Evolutionary conservation across 2,329 filamentous ascomycete species (phyloP), one percentile per base, ranked within the genome.

Genomic region (Stachybotrys echinatus): DNA sequence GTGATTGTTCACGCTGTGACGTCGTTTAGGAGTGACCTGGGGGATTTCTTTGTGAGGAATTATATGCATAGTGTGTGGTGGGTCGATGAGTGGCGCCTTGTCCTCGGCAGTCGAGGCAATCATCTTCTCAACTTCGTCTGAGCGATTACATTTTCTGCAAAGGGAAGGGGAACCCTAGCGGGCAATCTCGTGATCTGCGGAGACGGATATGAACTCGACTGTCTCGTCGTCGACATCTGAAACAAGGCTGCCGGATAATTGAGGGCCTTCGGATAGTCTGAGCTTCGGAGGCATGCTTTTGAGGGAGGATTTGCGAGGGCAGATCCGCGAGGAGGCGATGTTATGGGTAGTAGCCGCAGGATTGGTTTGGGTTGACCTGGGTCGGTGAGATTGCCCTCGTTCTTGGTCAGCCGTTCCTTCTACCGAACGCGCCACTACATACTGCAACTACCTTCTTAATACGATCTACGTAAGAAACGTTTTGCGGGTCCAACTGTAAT

Each of bases 371-470:
- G 67, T 59, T n/a, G n/a, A n/a, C n/a, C n/a, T 14, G 69, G 59
- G 14, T 69, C 63, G 34, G 77, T 67, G 49, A 77, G 72, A 60
- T 77, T 74, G 58, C 78, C 75, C 52, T 79, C 86, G 70, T 87
- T 92, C 71, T 92, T 95, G 61, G 96, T 90, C 12, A 70, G 65
- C 56, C 69, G 66, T 67, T 97, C 92, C 61, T 91, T 82, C 61
- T 90, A 95, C 92, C 92, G 97, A 54, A 97, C 74, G 61, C 94
- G 80, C 94, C 94, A 97, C n/a, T n/a, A n/a, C n/a, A n/a, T n/a
- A n/a, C n/a, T n/a, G n/a, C n/a, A n/a, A n/a, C n/a, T n/a, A n/a
- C n/a, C n/a, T n/a, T n/a, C n/a, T n/a, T n/a, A n/a, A n/a, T n/a
- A n/a, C n/a, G n/a, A n/a, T n/a, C n/a, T n/a, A n/a, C n/a, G n/a